These are phyloP conservation scores for Trichoderma cornu-damae DNA, from an alignment of 2,329 filamentous ascomycete species.

Conservation along the genomic window DNA sequence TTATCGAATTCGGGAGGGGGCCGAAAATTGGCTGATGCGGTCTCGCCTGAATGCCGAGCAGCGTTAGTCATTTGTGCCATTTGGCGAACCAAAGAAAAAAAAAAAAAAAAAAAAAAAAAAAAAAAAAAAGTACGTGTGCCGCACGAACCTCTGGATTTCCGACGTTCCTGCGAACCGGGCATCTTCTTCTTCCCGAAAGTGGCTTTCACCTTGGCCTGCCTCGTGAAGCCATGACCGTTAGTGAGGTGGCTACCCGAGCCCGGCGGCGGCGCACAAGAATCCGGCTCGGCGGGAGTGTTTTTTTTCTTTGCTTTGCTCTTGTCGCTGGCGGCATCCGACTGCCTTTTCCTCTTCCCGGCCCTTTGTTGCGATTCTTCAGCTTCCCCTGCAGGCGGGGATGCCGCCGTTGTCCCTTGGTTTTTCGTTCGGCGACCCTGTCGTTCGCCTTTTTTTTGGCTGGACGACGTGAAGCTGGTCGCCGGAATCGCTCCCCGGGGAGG, in stretches of 20 bases:
- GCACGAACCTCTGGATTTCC: slow-evolving; percentile 5
- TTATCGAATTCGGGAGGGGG: background rate
- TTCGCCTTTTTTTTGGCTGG: background rate
- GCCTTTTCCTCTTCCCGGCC: slow-evolving; percentile 17
- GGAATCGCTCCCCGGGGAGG: slow-evolving; percentile 31
- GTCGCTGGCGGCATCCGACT: slow-evolving; percentile 13
- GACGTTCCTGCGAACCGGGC: slow-evolving; percentile 23
- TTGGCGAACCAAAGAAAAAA: too few relatives aligned
- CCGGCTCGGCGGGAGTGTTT: background rate
- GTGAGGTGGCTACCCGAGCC: slow-evolving; percentile 25
- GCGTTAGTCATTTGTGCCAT: background rate
- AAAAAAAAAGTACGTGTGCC: background rate
- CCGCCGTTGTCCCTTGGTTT: background rate
- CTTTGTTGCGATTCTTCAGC: background rate
- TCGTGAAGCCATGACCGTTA: slow-evolving; percentile 26
- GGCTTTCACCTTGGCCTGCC: slow-evolving; percentile 18
- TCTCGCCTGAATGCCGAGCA: background rate
- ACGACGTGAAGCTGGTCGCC: slow-evolving; percentile 29
- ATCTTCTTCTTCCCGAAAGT: slow-evolving; percentile 27
- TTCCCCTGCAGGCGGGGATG: background rate
- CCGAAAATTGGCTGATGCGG: background rate
- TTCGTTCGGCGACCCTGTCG: background rate
- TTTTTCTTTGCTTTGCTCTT: slow-evolving; percentile 11
- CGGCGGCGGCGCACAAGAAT: background rate
- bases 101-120: too few relatives aligned